These are phyloP conservation scores for Pseudonectria buxi DNA, from an alignment of 2,329 filamentous ascomycete species.

Conservation along the genomic window DNA sequence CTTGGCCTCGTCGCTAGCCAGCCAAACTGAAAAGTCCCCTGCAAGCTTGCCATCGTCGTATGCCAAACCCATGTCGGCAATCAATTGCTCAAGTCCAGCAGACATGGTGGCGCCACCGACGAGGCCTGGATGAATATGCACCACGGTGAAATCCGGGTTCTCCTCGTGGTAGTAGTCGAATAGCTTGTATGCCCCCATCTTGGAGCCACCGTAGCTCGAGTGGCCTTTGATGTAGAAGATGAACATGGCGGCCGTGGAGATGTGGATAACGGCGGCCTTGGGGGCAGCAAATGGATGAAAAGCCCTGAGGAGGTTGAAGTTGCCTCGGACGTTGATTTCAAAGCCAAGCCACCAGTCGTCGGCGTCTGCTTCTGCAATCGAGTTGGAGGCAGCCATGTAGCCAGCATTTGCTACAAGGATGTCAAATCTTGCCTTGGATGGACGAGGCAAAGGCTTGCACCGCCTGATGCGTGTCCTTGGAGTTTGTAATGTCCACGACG, in stretches of 20 bases:
- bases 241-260: slow-evolving; percentile 15
- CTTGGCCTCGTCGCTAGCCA: slow-evolving; percentile 35
- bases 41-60: slow-evolving; percentile 26
- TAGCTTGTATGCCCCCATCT: slow-evolving; percentile 34
- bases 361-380: slow-evolving; percentile 11
- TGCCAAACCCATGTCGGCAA: slow-evolving; percentile 8
- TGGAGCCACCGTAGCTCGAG: slow-evolving; percentile 34
- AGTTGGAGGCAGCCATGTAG: slow-evolving; percentile 10
- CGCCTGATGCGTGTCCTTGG: slow-evolving; percentile 8
- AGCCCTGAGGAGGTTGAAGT: slow-evolving; percentile 23
- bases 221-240: slow-evolving; percentile 22
- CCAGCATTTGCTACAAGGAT: slow-evolving; percentile 31
- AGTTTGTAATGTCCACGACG: slow-evolving; percentile 26
- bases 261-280: slow-evolving; percentile 20
- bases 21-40: slow-evolving; percentile 38
- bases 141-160: slow-evolving; percentile 31
- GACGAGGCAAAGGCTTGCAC: slow-evolving; percentile 11
- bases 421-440: slow-evolving; percentile 26
- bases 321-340: slow-evolving; percentile 24
- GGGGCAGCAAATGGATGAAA: slow-evolving; percentile 20
- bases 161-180: slow-evolving; percentile 36
- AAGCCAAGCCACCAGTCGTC: slow-evolving; percentile 20
- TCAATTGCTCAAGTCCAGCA: slow-evolving; percentile 3
- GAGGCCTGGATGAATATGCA: slow-evolving; percentile 37
- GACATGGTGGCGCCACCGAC: slow-evolving; percentile 26